These are phyloP conservation scores for Pistacia integerrima DNA, from an alignment of 345 rosid genomes.

Conservation along the genomic window DNA sequence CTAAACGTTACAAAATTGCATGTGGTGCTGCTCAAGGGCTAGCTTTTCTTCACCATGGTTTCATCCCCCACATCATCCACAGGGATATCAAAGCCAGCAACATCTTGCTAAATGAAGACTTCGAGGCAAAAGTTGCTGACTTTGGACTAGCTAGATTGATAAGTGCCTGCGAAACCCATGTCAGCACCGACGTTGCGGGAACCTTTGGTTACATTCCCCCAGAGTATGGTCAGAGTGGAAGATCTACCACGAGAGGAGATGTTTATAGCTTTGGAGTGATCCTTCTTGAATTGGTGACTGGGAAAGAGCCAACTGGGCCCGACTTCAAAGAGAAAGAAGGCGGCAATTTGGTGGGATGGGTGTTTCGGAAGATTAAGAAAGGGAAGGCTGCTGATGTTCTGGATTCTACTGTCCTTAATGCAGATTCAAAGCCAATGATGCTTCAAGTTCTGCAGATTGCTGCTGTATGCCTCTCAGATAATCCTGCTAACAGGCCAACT, in stretches of 20 bases:
- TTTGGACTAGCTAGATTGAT: slow-evolving; percentile 89
- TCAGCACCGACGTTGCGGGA: slow-evolving; percentile 82
- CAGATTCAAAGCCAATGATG: slow-evolving; percentile 55
- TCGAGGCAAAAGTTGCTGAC: slow-evolving; percentile 89
- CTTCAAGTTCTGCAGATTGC: slow-evolving; percentile 70
- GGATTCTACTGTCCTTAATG: slow-evolving; percentile 51
- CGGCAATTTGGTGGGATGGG: slow-evolving; percentile 93
- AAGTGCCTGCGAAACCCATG: slow-evolving; percentile 93
- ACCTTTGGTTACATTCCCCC: slow-evolving; percentile 94
- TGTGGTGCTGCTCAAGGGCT: slow-evolving; percentile 79
- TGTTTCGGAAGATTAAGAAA: slow-evolving; percentile 64
- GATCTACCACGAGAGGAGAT: slow-evolving; percentile 80
- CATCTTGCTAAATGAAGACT: slow-evolving; percentile 66
- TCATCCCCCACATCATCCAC: slow-evolving; percentile 90
- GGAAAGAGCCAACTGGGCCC: slow-evolving; percentile 94
- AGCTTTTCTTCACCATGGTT: slow-evolving; percentile 84
- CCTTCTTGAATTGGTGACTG: slow-evolving; percentile 78
- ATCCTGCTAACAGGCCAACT: slow-evolving; percentile 75
- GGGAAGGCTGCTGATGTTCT: slow-evolving; percentile 66
- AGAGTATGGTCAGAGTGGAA: slow-evolving; percentile 86
- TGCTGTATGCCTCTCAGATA: slow-evolving; percentile 58
- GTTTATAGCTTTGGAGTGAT: slow-evolving; percentile 94
- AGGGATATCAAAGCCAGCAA: slow-evolving; percentile 92
- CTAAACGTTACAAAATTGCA: slow-evolving; percentile 74
- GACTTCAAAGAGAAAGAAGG: slow-evolving; percentile 94